These are phyloP conservation scores for Candida awuae DNA, from an alignment of 805 yeast species.

Conservation along the genomic window DNA sequence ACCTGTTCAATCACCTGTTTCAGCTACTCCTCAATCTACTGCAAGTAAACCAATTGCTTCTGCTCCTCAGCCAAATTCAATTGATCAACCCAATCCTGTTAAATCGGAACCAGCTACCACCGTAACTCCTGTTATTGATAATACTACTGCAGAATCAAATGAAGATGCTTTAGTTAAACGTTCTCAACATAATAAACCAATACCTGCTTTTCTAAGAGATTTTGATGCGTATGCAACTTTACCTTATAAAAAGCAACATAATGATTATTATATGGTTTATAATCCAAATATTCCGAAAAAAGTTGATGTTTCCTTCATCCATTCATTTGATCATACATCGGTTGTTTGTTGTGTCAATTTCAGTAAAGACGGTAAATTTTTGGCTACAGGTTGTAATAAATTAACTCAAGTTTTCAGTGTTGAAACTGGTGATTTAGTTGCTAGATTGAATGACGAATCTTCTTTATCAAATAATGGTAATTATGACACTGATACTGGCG, in stretches of 20 bases:
- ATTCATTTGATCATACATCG: slow-evolving; percentile 83
- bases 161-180: slow-evolving; percentile 32
- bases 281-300: slow-evolving; percentile 75
- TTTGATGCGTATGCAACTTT: slow-evolving; percentile 72
- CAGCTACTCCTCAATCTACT: no score
- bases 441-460: slow-evolving; percentile 77
- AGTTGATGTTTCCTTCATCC: slow-evolving; percentile 81
- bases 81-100: no score
- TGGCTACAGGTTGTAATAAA: slow-evolving; percentile 96
- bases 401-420: slow-evolving; percentile 92
- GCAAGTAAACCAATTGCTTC: no score
- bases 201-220: slow-evolving; percentile 74
- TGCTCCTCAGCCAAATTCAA: no score
- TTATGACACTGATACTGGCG: slow-evolving; percentile 63
- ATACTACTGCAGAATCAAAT: not conserved
- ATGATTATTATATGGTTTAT: slow-evolving; percentile 81
- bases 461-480: slow-evolving; percentile 35
- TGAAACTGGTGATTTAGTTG: slow-evolving; percentile 81
- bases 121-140: not conserved
- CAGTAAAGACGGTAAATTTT: slow-evolving; percentile 80
- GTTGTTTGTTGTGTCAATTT: slow-evolving; percentile 97
- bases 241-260: slow-evolving; percentile 71
- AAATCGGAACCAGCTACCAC: not conserved
- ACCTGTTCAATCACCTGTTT: no score
- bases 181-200: slow-evolving; percentile 59